A percentile compares a stretch with the other conserved stretches of the same genome.
Conservation (phyloP, 2,329 filamentous ascomycete species). For the Xylaria sp. region DNA sequence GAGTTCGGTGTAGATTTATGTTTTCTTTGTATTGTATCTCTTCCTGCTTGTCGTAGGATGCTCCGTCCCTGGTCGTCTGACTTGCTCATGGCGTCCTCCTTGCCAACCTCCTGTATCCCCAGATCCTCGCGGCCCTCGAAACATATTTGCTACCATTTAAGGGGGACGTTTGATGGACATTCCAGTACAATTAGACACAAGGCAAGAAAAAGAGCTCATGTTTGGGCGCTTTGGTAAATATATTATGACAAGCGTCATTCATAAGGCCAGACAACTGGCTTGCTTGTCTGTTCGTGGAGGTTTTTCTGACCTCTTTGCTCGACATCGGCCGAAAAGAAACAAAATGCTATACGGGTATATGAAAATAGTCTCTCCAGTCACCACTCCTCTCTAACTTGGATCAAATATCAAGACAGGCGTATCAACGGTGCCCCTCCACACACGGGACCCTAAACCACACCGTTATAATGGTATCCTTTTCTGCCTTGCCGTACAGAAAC, state of each 20-base stretch:
- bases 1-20: background rate
- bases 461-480: background rate
- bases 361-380: constrained; percentile 20
- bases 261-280: background rate
- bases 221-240: background rate
- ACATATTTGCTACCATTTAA: background rate
- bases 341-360: constrained; percentile 34
- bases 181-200: background rate
- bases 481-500: background rate
- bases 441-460: background rate
- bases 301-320: constrained; percentile 1
- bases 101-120: background rate
- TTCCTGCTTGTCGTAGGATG: no score
- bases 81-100: background rate
- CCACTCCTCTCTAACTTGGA: background rate
- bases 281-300: constrained; percentile 6
- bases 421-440: constrained; percentile 1
- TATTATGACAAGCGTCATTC: background rate
- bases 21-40: background rate
- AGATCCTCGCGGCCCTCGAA: background rate
- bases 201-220: background rate
- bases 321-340: background rate
- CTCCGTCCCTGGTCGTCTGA: background rate
- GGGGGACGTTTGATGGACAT: background rate
- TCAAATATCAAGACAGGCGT: background rate